Conservation (phyloP, 225 moss, liverwort and hornwort genomes). For the Physcomitrellopsis africana region DNA sequence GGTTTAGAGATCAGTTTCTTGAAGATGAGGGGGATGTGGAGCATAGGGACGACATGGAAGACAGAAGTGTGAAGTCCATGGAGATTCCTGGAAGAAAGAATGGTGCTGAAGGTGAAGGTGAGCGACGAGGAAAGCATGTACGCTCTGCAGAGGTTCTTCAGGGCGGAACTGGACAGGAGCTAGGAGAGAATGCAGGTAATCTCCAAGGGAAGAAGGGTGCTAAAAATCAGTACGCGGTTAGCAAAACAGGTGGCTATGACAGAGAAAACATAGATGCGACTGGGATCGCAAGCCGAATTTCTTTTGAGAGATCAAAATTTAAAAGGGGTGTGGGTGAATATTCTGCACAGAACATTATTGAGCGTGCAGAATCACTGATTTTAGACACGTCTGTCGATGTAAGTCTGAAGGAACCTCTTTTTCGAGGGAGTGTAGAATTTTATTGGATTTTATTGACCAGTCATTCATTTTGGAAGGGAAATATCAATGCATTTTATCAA, state of each 20-base stretch:
- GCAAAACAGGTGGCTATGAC: slow-evolving; percentile 2
- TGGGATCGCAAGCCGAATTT: slow-evolving; percentile 1
- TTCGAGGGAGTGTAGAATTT: not conserved
- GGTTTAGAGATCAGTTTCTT: slow-evolving; percentile 5
- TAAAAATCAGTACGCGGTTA: not conserved
- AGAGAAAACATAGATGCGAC: not conserved
- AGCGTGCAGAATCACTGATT: slow-evolving; percentile 40
- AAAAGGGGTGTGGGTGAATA: not conserved
- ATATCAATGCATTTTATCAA: not conserved
- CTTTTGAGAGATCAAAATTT: slow-evolving; percentile 6
- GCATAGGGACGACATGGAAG: not conserved
- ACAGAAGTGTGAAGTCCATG: not conserved
- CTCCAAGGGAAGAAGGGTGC: not conserved
- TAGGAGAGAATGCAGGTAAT: not conserved
- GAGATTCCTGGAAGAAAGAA: not conserved
- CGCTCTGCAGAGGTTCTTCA: not conserved
- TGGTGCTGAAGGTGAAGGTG: not conserved
- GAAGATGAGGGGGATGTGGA: slow-evolving; percentile 9
- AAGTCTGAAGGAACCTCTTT: slow-evolving; percentile 26
- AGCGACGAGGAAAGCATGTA: not conserved
- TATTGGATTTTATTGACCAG: not conserved
- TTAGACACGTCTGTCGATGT: slow-evolving; percentile 33
- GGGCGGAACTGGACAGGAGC: not conserved
- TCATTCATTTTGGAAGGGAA: not conserved
- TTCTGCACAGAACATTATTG: slow-evolving; percentile 36